Percentiles rank a stretch among this genome's conserved stretches.
Conservation (phyloP, 2,329 filamentous ascomycete species). For the Pseudocercospora macadamiae region DNA sequence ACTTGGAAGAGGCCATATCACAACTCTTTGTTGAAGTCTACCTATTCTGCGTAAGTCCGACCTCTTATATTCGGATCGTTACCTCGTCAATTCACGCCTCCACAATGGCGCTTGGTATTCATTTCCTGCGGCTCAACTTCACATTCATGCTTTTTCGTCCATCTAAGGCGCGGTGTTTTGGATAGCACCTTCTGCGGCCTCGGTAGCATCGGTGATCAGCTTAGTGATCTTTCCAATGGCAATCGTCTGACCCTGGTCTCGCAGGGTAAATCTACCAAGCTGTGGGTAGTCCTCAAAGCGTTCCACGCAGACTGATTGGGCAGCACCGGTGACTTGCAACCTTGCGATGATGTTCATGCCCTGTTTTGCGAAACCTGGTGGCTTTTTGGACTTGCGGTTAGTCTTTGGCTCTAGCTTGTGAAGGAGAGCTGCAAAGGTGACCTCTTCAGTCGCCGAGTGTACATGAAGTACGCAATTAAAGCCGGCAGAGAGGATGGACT, state of each 20-base stretch:
- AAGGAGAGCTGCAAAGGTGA: constrained; percentile 83
- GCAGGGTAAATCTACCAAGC: constrained; percentile 84
- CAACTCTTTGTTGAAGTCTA: too few relatives aligned
- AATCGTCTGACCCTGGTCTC: constrained; percentile 94
- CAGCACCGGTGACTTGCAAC: constrained; percentile 76
- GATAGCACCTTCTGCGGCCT: constrained; percentile 25
- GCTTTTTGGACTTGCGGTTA: constrained; percentile 85
- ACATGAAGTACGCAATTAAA: constrained; percentile 99
- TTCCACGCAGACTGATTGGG: constrained; percentile 88
- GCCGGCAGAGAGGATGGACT: constrained; percentile 88
- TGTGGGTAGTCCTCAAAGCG: constrained; percentile 95
- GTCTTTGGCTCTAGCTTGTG: constrained; percentile 97
- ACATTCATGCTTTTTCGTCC: background rate
- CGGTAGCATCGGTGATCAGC: constrained; percentile 60
- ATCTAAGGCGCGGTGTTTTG: constrained; percentile 3
- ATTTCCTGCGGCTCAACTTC: background rate
- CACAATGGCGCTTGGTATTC: background rate
- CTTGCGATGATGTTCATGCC: constrained; percentile 87
- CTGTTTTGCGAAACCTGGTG: constrained; percentile 86
- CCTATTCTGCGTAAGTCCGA: background rate
- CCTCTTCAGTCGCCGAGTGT: constrained; percentile 95
- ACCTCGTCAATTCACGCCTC: background rate
- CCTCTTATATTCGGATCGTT: background rate
- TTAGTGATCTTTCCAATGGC: constrained; percentile 99
- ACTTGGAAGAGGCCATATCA: too few relatives aligned